Base-by-base conservation (phyloP, 176 grass and related monocot genomes). In the Aechmea fasciata region DNA sequence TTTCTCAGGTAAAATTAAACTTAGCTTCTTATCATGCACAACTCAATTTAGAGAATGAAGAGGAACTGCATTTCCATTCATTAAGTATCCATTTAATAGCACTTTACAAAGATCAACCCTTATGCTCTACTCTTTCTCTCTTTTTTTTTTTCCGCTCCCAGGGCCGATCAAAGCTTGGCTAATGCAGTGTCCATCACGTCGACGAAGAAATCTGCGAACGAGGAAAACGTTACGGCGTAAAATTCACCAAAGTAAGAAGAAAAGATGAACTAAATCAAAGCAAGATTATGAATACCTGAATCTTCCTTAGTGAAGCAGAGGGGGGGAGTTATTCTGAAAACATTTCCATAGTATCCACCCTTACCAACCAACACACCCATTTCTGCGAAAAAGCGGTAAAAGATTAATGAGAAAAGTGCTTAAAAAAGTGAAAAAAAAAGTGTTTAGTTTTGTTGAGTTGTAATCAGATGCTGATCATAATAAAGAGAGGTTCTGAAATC, bases 351-450 rank as follows among this genome's bases (percentile, higher is more conserved):
- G n/a, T 93, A 90, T 0, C 94, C 94, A 17, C 94, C 94, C 77
- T 99, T 99, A 11, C 94, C 94, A 9, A 99, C 87, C 80, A 99
- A 53, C 15, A 99, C 94, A 51, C 90, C 94, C 87, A 93, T 88
- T 0, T 99, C 94, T 99, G 80, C 69, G 22, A 22, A 33, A 28
- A 11, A 48, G 55, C 15, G 55, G 15, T 59, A 59, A 19, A 19
- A 59, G n/a, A 59, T 59, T 19, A 20, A 20, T 66, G 3, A 33
- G 29, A 33, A 5, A 33, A 33, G 29, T 33, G 29, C 3, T 33
- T 33, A 33, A 33, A 4, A 33, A 33, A 33, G 0, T 4, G 29
- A 5, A 33, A 33, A 6, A 33, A 33, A 33, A 0, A 33, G 29
- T 33, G 29, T 33, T 33, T 33, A 33, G 3, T 33, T 33, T 33